Conservation (phyloP, 768 basidiomycete genomes). For the Naganishia friedmannii region DNA sequence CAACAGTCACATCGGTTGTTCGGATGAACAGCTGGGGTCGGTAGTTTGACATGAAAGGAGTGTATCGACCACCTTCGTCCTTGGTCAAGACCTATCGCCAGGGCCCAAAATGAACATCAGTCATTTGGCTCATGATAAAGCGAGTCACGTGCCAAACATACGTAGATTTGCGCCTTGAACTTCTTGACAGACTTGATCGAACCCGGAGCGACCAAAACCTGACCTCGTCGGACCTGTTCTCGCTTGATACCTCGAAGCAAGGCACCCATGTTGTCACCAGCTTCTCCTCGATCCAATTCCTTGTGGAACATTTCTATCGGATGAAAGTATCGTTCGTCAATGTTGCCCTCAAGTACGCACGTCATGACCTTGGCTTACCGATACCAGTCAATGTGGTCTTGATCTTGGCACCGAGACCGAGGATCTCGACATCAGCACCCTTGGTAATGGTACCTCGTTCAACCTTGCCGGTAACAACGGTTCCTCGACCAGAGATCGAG, state of each 20-base stretch:
- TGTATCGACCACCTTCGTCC: conserved; percentile 66
- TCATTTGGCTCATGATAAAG: not conserved
- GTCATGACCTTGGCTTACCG: conserved; percentile 12
- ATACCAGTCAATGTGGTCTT: conserved; percentile 96
- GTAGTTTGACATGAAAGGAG: conserved; percentile 83
- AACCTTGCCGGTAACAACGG: conserved; percentile 90
- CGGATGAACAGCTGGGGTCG: conserved; percentile 92
- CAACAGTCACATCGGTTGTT: conserved; percentile 86
- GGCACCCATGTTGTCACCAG: conserved; percentile 99
- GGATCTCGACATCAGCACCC: conserved; percentile 86
- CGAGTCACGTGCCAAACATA: conserved; percentile 33
- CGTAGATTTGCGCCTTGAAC: conserved; percentile 88
- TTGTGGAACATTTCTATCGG: conserved; percentile 93
- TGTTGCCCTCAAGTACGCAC: not conserved
- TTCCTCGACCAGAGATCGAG: conserved; percentile 97
- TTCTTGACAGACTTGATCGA: conserved; percentile 91
- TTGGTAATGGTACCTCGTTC: conserved; percentile 89
- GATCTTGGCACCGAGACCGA: conserved; percentile 74
- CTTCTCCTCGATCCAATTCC: conserved; percentile 94
- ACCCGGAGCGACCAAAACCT: conserved; percentile 82
- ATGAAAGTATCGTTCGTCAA: conserved; percentile 46
- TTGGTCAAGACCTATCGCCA: conserved; percentile 70
- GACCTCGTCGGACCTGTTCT: conserved; percentile 89
- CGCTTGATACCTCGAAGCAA: conserved; percentile 95
- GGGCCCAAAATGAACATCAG: conserved; percentile 5